Evolutionary conservation across 257 asterid species (phyloP).

Genomic region (Solanum pimpinellifolium): DNA sequence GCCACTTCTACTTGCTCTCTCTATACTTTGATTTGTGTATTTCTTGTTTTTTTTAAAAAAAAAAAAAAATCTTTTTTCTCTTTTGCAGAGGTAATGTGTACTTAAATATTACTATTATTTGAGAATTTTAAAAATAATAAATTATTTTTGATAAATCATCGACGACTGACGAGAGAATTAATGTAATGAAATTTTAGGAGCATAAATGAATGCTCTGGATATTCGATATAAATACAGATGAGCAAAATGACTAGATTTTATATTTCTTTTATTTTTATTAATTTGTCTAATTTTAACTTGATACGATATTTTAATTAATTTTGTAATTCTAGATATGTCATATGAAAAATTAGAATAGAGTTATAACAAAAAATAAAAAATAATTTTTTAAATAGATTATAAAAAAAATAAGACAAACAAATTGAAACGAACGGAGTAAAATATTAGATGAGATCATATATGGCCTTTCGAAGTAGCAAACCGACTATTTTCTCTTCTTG

Average conservation of each 20-base stretch:
- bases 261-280: not conserved
- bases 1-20: not conserved
- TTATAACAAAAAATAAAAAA: too few species aligned
- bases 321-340: not conserved
- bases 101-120: too few species aligned
- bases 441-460: not conserved
- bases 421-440: not conserved
- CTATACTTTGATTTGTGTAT: not conserved
- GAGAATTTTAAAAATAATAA: too few species aligned
- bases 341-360: too few species aligned
- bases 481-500: not conserved
- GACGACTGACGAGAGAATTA: too few species aligned
- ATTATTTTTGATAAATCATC: too few species aligned
- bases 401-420: not conserved
- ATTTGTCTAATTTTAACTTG: not conserved
- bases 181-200: not conserved
- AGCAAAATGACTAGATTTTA: too few species aligned
- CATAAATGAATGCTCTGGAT: not conserved
- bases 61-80: not conserved
- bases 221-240: too few species aligned
- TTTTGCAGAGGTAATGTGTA: not conserved
- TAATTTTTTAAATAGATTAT: rapidly evolving
- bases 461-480: not conserved
- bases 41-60: not conserved
- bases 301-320: not conserved